Evolutionary conservation across 352 stramenopile species (phyloP).

Genomic region (Globisporangium parvum): DNA sequence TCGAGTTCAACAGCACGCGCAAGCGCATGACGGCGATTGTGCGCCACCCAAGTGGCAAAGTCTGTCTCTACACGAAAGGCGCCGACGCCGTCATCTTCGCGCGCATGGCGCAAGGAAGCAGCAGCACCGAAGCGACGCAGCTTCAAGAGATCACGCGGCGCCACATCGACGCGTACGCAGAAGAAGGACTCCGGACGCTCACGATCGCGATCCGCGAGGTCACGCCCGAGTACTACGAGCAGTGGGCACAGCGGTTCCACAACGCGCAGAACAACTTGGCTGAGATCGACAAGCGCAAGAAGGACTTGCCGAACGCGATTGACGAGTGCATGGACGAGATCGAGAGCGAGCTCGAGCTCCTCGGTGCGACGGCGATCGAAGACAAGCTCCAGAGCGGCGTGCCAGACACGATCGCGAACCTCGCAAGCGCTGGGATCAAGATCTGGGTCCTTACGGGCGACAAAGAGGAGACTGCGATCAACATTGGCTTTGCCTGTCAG

Average conservation of each 20-base stretch:
- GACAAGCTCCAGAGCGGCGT: slow-evolving; percentile 92
- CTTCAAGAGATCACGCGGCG: slow-evolving; percentile 34
- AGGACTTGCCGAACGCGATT: slow-evolving; percentile 64
- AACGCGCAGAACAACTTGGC: slow-evolving; percentile 60
- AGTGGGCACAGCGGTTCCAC: slow-evolving; percentile 60
- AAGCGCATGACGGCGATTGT: slow-evolving; percentile 94
- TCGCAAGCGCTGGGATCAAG: slow-evolving; percentile 85
- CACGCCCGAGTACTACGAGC: slow-evolving; percentile 31
- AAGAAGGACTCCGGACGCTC: slow-evolving; percentile 85
- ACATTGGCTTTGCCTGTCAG: slow-evolving; percentile 90
- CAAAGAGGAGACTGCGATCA: slow-evolving; percentile 94
- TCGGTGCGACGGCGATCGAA: slow-evolving; percentile 92
- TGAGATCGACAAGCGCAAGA: slow-evolving; percentile 79
- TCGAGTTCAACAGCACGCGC: slow-evolving; percentile 90
- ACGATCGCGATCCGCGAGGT: slow-evolving; percentile 78
- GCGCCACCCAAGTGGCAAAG: slow-evolving; percentile 41
- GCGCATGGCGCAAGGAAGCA: slow-evolving; percentile 26
- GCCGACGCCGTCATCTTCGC: slow-evolving; percentile 68
- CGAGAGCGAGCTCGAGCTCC: slow-evolving; percentile 72
- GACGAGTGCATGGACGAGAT: slow-evolving; percentile 80
- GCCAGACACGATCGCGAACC: slow-evolving; percentile 78
- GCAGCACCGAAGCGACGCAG: slow-evolving; percentile 16
- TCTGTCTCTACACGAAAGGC: slow-evolving; percentile 72
- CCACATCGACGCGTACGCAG: slow-evolving; percentile 79
- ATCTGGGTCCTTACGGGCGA: slow-evolving; percentile 94